Base-by-base conservation (phyloP, 768 basidiomycete species). In the Phlebiopsis flavidoalba region DNA sequence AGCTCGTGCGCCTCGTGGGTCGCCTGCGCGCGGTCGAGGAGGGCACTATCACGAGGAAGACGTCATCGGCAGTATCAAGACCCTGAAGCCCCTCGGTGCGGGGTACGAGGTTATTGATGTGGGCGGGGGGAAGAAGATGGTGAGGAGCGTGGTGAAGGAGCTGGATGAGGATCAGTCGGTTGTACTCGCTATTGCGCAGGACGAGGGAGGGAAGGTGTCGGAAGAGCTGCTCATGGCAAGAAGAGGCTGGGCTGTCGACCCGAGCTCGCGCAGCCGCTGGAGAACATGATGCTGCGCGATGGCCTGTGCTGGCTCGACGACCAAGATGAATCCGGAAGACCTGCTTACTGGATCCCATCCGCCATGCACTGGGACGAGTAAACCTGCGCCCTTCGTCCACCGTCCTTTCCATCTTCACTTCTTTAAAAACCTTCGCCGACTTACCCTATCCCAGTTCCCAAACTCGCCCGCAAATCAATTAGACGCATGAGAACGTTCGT, bases 281-380 rank as follows among this genome's bases (percentile, higher is more conserved):
- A 94, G 67, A 95, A 95, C 63, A 95, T 96, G 86, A 81, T 95
- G 14, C 79, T 93, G 63, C 80, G 89, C 26, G 95, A 98, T 63
- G 96, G 95, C 1, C 76, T 96, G 24, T 95, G 93, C 60, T 99
- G 97, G 97, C 70, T 98, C 33, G 97, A 99, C 68, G 88, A 92
- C 24, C 94, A 97, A 73, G 92, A 90, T 57, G 84, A 85, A 65
- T 71, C 70, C 15, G 77, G 75, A 33, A 84, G 85, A 31, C 79
- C 80, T 60, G 83, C 86, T 22, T 96, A 93, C 70, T 98, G 94
- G 94, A 80, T 96, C 11, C 88, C 89, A 1, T 91, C 91, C 12
- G 89, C 88, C 2, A 90, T 96, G 82, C 81, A 82, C 60, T 97
- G 93, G 92, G 89, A 91, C 60, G 75, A 82, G 57, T 89, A 71